Evolutionary conservation across 2,329 filamentous ascomycete genomes (phyloP).

Genomic region (Fusarium palustre): DNA sequence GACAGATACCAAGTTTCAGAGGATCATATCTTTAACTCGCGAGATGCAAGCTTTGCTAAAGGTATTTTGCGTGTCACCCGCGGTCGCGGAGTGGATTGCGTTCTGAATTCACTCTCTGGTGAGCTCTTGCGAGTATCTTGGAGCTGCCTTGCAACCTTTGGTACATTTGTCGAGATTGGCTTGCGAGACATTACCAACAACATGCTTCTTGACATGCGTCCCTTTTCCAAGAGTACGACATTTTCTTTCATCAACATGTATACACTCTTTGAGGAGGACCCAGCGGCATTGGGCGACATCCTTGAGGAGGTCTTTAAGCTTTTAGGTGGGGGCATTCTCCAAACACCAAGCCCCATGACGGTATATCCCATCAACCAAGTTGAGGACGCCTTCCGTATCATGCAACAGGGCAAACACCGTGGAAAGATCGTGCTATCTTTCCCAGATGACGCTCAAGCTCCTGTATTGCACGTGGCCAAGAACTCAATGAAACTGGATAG

Average conservation of each 20-base stretch:
- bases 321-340: not conserved
- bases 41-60: not conserved
- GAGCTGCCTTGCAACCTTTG: not conserved
- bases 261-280: not conserved
- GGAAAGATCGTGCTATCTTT: not conserved
- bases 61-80: not conserved
- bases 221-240: not conserved
- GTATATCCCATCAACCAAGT: not conserved
- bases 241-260: not conserved
- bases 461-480: not conserved
- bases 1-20: not conserved
- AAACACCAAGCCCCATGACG: not conserved
- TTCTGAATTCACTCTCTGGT: not conserved
- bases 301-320: not conserved
- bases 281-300: not conserved
- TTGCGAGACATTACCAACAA: not conserved
- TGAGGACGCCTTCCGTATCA: not conserved
- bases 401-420: not conserved
- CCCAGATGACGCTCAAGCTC: not conserved
- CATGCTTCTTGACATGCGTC: not conserved
- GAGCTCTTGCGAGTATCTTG: not conserved
- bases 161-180: slow-evolving; percentile 1
- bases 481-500: not conserved
- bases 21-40: not conserved
- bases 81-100: not conserved